Percentiles rank a stretch among this genome's conserved stretches.
Conservation (phyloP, 805 yeast genomes). For the Huiozyma naganishii region DNA sequence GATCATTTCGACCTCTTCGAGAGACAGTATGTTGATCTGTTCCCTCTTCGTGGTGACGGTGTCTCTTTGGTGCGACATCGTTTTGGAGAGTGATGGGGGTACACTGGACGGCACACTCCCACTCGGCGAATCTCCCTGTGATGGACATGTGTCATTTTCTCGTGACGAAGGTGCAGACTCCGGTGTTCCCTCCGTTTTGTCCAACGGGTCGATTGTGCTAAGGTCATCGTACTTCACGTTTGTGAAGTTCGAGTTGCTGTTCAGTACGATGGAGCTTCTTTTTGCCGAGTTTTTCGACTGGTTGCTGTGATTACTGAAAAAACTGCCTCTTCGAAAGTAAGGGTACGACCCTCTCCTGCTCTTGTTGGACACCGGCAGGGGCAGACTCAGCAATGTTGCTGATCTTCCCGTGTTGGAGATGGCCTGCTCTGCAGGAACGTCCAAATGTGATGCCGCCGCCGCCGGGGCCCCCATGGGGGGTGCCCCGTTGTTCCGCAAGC, state of each 20-base stretch:
- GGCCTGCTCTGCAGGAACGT: not conserved
- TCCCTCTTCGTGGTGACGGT: slow-evolving; percentile 1
- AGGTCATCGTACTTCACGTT: not conserved
- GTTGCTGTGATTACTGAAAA: not conserved
- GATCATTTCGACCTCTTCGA: slow-evolving; percentile 31
- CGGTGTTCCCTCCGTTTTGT: not conserved
- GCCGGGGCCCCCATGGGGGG: not conserved
- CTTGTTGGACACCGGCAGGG: not conserved
- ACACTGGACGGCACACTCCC: not conserved
- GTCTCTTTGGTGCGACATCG: not conserved
- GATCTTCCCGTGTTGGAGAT: not conserved
- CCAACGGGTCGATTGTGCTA: slow-evolving; percentile 5
- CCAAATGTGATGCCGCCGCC: not conserved
- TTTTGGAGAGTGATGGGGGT: no score
- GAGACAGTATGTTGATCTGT: slow-evolving; percentile 22
- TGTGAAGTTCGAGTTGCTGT: not conserved
- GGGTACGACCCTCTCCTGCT: slow-evolving; percentile 3
- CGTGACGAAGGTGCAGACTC: not conserved
- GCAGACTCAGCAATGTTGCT: slow-evolving; percentile 1
- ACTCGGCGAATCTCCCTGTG: not conserved
- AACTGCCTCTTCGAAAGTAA: slow-evolving; percentile 4
- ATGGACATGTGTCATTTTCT: not conserved
- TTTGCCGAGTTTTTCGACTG: not conserved
- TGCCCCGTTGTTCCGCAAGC: not conserved
- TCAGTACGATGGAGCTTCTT: slow-evolving; percentile 1